Base-by-base conservation (phyloP, 345 rosid genomes). In the Rhodamnia argentea region DNA sequence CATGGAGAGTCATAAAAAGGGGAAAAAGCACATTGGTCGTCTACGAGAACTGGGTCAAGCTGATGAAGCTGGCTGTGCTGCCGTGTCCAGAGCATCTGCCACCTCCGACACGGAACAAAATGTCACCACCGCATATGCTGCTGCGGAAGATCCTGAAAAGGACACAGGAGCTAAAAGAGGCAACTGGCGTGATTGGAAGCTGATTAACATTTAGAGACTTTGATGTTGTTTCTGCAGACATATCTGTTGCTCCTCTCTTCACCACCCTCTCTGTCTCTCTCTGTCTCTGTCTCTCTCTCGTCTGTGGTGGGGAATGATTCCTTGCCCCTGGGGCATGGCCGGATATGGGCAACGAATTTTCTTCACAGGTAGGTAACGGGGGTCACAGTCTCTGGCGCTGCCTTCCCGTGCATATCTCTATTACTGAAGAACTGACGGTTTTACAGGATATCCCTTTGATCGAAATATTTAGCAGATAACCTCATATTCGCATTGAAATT, bases 1-100 rank as follows among this genome's bases (percentile, higher is more conserved):
- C 83, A 88, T 93, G 92, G 92, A 87, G 84, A 82, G 22, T 85
- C 98, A 93, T 90, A 83, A 18, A 84, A 90, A 83, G 60, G 96
- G 96, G 85, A 95, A 87, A 89, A 94, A 87, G 82, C 98, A 96
- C 86, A 58, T n/a, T 58, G 76, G 83, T 87, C 59, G 51, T 83
- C 84, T 89, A 62, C 83, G 42, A 92, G 62, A 88, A 84, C 86
- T 52, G 75, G 57, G 59, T 56, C 56, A 55, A 88, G 85, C 85
- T 24, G 52, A 44, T 16, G 62, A 62, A 9, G 37, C 58, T 26
- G 52, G 42, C 6, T 18, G 52, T 27, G 53, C 57, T 20, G 12
- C 84, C 14, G 13, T 27, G 60, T n/a, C 70, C 70, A 59, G 70
- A 59, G 32, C 70, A n/a, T 59, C 70, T 27, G 70, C 70, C 18